Evolutionary conservation across 805 yeast genomes (phyloP).

Genomic region (Kregervanrija fluxuum): DNA sequence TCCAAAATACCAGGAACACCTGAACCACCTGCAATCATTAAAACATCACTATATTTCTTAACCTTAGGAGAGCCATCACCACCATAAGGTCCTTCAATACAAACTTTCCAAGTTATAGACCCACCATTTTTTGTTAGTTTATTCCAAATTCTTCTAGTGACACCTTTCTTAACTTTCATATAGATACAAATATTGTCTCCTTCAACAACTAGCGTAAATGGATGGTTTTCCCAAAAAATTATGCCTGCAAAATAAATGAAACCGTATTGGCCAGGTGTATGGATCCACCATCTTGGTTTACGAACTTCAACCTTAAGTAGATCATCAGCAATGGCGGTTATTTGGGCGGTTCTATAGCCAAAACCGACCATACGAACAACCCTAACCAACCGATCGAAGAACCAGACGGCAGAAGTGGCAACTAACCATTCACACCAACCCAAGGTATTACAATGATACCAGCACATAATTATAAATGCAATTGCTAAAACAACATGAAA

Average conservation of each 20-base stretch:
- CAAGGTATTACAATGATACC: slow-evolving; percentile 43
- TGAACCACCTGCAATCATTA: slow-evolving; percentile 62
- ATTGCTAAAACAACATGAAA: slow-evolving; percentile 51
- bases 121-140: slow-evolving; percentile 15
- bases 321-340: slow-evolving; percentile 6
- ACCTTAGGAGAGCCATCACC: slow-evolving; percentile 43
- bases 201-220: slow-evolving; percentile 48
- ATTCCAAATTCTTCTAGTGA: slow-evolving; percentile 36
- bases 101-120: slow-evolving; percentile 18
- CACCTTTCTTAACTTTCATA: slow-evolving; percentile 46
- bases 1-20: slow-evolving; percentile 55
- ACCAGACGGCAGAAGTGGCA: slow-evolving; percentile 41
- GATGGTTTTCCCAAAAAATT: slow-evolving; percentile 66
- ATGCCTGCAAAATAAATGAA: slow-evolving; percentile 48
- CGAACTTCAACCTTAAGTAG: slow-evolving; percentile 5
- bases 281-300: slow-evolving; percentile 30
- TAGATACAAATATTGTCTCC: slow-evolving; percentile 31
- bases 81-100: slow-evolving; percentile 61
- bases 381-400: slow-evolving; percentile 44
- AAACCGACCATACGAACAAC: slow-evolving; percentile 21
- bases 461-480: slow-evolving; percentile 45
- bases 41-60: slow-evolving; percentile 39
- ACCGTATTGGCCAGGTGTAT: slow-evolving; percentile 49
- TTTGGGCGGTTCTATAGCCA: slow-evolving; percentile 16
- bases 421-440: slow-evolving; percentile 30